Evolutionary conservation across 345 rosid species (phyloP).

Genomic region (Syzygium aqueum): DNA sequence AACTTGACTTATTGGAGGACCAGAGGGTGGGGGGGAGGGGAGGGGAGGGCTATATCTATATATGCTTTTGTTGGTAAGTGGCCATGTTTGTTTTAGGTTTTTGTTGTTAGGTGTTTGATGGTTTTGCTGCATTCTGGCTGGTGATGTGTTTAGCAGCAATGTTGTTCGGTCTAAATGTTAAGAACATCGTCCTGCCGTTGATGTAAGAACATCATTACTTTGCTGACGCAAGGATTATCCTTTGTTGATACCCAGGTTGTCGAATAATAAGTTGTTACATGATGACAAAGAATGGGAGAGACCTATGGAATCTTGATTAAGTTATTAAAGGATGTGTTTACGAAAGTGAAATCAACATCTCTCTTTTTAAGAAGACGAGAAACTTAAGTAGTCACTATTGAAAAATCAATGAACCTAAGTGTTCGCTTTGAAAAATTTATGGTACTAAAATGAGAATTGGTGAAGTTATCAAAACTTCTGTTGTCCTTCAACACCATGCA

Average conservation of each 20-base stretch:
- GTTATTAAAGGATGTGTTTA: neutral
- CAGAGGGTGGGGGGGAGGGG: too few relatives aligned
- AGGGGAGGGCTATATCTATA: too few relatives aligned
- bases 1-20: neutral
- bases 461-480: neutral
- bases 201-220: neutral
- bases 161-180: neutral
- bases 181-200: neutral
- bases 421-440: neutral
- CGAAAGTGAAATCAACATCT: too few relatives aligned
- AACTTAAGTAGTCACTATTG: neutral
- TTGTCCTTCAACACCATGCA: accelerated
- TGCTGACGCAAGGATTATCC: neutral
- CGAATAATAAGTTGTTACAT: neutral
- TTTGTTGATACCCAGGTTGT: neutral
- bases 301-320: neutral
- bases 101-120: neutral
- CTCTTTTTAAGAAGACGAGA: neutral
- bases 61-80: neutral
- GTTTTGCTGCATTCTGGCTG: neutral
- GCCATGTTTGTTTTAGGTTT: neutral
- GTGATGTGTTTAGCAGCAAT: neutral
- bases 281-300: neutral
- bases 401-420: neutral
- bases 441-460: accelerated